These are phyloP conservation scores for Penicillium atrosanguineum DNA, from an alignment of 495 filamentous ascomycete genomes.

Conservation along the genomic window DNA sequence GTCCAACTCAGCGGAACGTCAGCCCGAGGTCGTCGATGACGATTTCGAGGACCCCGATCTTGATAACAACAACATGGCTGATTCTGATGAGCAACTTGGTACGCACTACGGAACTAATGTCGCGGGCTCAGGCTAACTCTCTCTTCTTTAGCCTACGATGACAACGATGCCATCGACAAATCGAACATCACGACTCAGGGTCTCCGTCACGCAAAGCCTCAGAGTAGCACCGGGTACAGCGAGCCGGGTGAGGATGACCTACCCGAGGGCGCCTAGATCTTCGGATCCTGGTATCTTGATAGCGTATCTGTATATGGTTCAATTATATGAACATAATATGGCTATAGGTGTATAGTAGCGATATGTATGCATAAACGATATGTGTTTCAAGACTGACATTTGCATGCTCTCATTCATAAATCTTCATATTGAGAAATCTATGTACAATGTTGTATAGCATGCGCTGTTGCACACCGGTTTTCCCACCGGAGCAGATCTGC, in stretches of 20 bases:
- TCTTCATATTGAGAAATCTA: too few species aligned
- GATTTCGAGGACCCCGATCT: neutral
- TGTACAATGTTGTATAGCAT: too few species aligned
- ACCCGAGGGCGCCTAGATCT: neutral
- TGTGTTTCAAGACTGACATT: too few species aligned
- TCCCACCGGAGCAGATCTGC: too few species aligned
- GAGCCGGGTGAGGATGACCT: slow-evolving; percentile 11
- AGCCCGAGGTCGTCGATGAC: neutral
- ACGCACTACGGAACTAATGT: neutral
- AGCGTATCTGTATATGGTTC: too few species aligned
- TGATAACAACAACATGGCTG: neutral
- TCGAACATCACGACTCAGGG: slow-evolving; percentile 5
- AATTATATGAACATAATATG: too few species aligned
- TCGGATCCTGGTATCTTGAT: neutral
- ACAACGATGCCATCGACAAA: slow-evolving; percentile 8
- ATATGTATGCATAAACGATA: too few species aligned
- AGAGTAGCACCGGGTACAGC: neutral
- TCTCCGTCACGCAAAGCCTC: slow-evolving; percentile 6
- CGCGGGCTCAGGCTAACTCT: neutral
- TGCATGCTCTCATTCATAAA: too few species aligned
- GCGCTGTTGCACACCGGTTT: too few species aligned
- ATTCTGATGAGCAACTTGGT: slow-evolving; percentile 4
- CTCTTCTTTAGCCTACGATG: slow-evolving; percentile 7
- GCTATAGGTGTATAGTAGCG: too few species aligned
- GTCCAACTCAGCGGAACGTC: neutral